Evolutionary conservation across 2,329 filamentous ascomycete species (phyloP).

Genomic region (Venturia pyrina): DNA sequence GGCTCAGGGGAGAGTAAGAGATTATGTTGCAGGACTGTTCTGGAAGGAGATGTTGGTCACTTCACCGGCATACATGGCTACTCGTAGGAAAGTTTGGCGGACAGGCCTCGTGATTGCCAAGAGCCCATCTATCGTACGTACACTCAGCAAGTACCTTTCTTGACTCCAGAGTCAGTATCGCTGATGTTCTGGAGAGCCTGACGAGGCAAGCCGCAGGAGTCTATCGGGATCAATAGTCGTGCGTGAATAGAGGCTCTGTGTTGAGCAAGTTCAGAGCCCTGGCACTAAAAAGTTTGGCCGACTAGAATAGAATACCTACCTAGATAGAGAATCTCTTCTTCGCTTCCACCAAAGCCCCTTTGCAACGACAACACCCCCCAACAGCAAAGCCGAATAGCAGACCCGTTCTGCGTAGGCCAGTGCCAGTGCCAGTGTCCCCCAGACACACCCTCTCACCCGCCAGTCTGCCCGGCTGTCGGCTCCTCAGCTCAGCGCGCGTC

Average conservation of each 20-base stretch:
- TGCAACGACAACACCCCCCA: neutral
- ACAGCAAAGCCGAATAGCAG: neutral
- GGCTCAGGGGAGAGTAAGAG: neutral
- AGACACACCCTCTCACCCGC: neutral
- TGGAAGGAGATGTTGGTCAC: neutral
- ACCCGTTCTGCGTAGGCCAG: neutral
- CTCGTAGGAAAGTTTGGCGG: neutral
- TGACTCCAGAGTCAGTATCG: no score
- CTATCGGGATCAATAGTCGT: neutral
- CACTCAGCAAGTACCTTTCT: no score
- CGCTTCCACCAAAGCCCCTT: neutral
- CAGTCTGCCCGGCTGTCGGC: neutral
- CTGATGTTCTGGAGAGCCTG: neutral
- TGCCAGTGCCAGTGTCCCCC: neutral
- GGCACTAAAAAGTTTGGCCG: neutral
- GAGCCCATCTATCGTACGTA: neutral
- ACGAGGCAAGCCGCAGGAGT: no score
- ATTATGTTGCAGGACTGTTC: neutral
- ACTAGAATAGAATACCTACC: no score
- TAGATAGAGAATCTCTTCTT: no score
- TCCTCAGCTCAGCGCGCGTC: neutral
- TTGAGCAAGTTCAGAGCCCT: no score
- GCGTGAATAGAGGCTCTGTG: no score
- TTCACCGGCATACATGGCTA: no score
- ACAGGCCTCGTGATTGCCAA: neutral